Percentiles rank a stretch among this genome's conserved stretches.
Conservation (phyloP, 352 stramenopile genomes). For the Phytophthora litchii region DNA sequence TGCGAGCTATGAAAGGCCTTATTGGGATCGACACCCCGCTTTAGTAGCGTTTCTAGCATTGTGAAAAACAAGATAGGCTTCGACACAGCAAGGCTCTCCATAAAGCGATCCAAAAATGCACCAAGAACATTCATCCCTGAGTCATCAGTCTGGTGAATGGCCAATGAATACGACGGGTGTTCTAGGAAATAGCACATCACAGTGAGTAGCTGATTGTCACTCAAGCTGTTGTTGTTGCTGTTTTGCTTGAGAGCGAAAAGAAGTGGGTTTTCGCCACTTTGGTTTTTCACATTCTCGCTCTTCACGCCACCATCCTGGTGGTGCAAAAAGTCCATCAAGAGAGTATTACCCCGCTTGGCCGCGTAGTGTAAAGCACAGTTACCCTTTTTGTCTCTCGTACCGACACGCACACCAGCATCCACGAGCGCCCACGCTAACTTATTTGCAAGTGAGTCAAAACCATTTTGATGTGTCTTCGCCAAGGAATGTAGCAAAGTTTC, state of each 20-base stretch:
- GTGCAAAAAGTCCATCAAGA: constrained; percentile 76
- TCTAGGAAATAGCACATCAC: constrained; percentile 59
- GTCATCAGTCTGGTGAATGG: constrained; percentile 38
- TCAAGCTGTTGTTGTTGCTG: constrained; percentile 30
- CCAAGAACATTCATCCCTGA: constrained; percentile 55
- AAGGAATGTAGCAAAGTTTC: constrained; percentile 73
- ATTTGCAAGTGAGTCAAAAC: constrained; percentile 58
- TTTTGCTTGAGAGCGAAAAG: constrained; percentile 60
- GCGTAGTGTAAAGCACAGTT: constrained; percentile 69
- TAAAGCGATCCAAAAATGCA: constrained; percentile 66
- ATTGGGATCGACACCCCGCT: constrained; percentile 60
- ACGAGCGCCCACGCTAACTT: constrained; percentile 74
- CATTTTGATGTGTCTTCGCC: constrained; percentile 51
- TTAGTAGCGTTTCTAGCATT: constrained; percentile 60
- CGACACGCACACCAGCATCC: constrained; percentile 49
- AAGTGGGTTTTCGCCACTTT: constrained; percentile 54
- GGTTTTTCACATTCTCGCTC: constrained; percentile 50
- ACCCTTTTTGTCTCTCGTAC: constrained; percentile 38
- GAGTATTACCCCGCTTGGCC: constrained; percentile 52
- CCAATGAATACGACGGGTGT: constrained; percentile 42
- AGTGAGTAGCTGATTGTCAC: constrained; percentile 32
- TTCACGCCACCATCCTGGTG: constrained; percentile 44
- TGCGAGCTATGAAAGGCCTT: constrained; percentile 39
- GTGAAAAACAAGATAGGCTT: constrained; percentile 36
- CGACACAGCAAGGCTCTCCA: constrained; percentile 22